phyloP scores from a whole-genome alignment of 768 basidiomycete genomes.

The Kwoniella sp. region DNA sequence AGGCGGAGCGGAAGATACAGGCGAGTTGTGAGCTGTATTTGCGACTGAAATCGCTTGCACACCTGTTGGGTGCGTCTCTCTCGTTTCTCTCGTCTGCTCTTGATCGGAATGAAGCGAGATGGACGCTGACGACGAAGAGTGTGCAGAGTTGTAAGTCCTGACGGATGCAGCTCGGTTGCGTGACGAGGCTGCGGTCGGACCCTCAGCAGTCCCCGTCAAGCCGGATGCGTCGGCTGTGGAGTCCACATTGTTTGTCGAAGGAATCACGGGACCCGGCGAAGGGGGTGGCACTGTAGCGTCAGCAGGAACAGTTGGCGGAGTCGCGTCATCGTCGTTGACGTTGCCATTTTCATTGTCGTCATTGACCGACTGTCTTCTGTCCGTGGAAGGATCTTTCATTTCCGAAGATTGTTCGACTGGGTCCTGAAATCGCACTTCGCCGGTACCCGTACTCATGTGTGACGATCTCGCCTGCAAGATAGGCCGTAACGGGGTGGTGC shows the following conservation, averaged over 20 bases:
- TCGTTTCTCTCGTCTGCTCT: slow-evolving; percentile 4
- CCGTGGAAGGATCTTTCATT: not conserved
- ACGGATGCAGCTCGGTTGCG: slow-evolving; percentile 31
- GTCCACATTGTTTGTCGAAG: not conserved
- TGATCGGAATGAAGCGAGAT: slow-evolving; percentile 24
- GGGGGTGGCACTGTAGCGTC: not conserved
- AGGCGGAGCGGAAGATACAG: slow-evolving; percentile 33
- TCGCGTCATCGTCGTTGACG: not conserved
- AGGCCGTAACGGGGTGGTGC: slow-evolving; percentile 2
- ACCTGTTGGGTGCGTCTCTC: slow-evolving; percentile 31
- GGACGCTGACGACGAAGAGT: slow-evolving; percentile 26
- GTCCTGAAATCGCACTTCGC: slow-evolving; percentile 21
- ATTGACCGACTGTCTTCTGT: not conserved
- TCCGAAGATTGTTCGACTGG: not conserved
- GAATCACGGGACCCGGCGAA: not conserved
- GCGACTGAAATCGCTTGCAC: slow-evolving; percentile 35
- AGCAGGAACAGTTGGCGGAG: not conserved
- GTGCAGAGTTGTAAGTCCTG: slow-evolving; percentile 22
- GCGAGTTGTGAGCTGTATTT: slow-evolving; percentile 38
- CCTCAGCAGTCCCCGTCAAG: not conserved
- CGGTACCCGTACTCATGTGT: slow-evolving; percentile 4
- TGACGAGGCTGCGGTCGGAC: not conserved
- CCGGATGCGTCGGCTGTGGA: not conserved
- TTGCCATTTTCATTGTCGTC: slow-evolving; percentile 4
- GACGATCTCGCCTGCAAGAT: slow-evolving; percentile 8